Base-by-base conservation (phyloP, 106 monocot genomes). In the Acorus calamus region DNA sequence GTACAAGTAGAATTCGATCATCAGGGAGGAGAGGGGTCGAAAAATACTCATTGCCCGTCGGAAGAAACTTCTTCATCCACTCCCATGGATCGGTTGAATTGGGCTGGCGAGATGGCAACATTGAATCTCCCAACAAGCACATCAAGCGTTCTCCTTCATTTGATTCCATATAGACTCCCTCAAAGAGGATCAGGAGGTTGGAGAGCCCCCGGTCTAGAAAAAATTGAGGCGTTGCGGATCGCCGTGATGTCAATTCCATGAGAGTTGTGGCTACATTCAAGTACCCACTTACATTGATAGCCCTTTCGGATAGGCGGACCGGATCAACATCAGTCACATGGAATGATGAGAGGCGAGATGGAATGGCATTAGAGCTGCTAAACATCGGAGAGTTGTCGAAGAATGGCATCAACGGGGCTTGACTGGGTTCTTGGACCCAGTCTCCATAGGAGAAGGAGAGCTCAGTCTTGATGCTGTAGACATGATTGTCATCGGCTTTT, bases 91-190 rank as follows among this genome's bases (percentile, higher is more conserved):
- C 14, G 4, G 9, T 55, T 13, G 79, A 70, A 62, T 68, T 71
- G 7, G 49, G 11, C 46, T 66, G 47, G 41, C 78, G 80, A 11
- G 67, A 55, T 49, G 84, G 88, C 41, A 88, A 67, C 47, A 56
- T 59, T 5, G 88, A 63, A 61, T 66, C 57, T 6, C 88, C 88
- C 69, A 88, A 47, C 62, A 88, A 49, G 59, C 88, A 84, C 44
- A 88, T 14, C 28, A 78, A 70, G 59, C 75, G 70, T 72, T 84
- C 84, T 42, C 74, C 77, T 13, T 64, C 81, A 75, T 73, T 74
- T 4, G 75, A 65, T 61, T 88, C 88, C 6, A 69, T 51, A 65
- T 88, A 88, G 3, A 88, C 66, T 2, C 88, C 83, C 72, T 88
- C 81, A 47, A 88, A 78, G 6, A 68, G 7, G 47, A 88, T 67